Conservation (phyloP, 2,329 filamentous ascomycete species). For the Phaeoacremonium minimum region DNA sequence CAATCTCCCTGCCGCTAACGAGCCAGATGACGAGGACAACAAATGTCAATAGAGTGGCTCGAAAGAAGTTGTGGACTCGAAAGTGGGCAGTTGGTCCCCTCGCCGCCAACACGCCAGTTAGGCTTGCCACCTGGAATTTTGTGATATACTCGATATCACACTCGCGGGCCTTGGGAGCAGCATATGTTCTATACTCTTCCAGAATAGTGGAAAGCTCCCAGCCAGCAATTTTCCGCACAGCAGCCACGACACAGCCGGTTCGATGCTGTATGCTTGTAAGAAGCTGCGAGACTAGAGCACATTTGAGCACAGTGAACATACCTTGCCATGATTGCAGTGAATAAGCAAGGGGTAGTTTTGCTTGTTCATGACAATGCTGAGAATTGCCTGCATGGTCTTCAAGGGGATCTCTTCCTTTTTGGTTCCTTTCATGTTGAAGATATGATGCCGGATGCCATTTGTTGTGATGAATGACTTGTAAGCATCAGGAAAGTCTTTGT, state of each 20-base stretch:
- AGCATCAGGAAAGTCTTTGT: constrained; percentile 52
- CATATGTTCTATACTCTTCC: constrained; percentile 69
- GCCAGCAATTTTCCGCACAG: constrained; percentile 68
- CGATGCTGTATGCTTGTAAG: constrained; percentile 55
- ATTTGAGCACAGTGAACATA: constrained; percentile 22
- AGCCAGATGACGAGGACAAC: constrained; percentile 39
- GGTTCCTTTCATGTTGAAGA: constrained; percentile 81
- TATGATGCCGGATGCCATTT: constrained; percentile 66
- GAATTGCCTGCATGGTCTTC: constrained; percentile 64
- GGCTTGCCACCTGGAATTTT: constrained; percentile 35
- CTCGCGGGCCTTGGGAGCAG: constrained; percentile 55
- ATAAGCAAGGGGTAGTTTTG: constrained; percentile 77
- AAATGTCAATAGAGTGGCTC: constrained; percentile 36
- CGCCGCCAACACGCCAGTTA: neutral
- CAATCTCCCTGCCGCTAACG: constrained; percentile 28
- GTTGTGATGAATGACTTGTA: constrained; percentile 58
- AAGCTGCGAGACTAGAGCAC: neutral
- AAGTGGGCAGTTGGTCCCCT: constrained; percentile 13
- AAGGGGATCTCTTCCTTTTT: constrained; percentile 72
- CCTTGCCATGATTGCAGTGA: constrained; percentile 90
- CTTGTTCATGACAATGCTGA: constrained; percentile 67
- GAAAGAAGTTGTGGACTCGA: constrained; percentile 31
- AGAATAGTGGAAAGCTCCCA: constrained; percentile 61
- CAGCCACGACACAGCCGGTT: constrained; percentile 83
- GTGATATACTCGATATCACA: constrained; percentile 56